A percentile compares a stretch with the other conserved stretches of the same genome.
phyloP scores from a whole-genome alignment of 768 basidiomycete genomes.

The Tephrocybe rancida region DNA sequence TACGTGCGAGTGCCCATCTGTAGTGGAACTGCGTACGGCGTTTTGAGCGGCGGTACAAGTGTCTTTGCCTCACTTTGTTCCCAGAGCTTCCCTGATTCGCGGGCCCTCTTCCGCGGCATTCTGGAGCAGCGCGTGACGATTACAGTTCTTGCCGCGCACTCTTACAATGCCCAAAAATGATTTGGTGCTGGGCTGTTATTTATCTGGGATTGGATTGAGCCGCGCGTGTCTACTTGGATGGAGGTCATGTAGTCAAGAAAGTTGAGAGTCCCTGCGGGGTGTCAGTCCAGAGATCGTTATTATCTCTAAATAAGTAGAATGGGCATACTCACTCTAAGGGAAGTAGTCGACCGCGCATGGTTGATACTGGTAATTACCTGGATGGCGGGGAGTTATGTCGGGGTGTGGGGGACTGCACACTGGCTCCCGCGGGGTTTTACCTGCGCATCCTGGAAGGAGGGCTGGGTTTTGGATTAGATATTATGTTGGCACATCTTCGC shows the following conservation, averaged over 20 bases:
- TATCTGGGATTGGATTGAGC: too few relatives aligned
- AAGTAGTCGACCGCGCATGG: too few relatives aligned
- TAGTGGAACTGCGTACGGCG: not conserved
- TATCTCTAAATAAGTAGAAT: too few relatives aligned
- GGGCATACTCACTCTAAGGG: too few relatives aligned
- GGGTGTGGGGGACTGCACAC: not conserved
- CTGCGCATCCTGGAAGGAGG: not conserved
- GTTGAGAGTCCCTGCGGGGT: too few relatives aligned
- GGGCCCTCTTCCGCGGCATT: not conserved
- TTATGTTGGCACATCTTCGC: not conserved
- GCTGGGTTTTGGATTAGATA: not conserved
- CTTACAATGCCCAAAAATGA: too few relatives aligned
- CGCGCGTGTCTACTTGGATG: too few relatives aligned
- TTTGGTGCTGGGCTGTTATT: too few relatives aligned
- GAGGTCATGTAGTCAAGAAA: too few relatives aligned
- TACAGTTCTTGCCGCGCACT: not conserved
- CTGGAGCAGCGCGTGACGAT: not conserved
- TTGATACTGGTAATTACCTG: not conserved
- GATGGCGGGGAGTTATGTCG: too few relatives aligned
- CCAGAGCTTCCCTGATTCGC: not conserved
- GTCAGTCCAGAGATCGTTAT: too few relatives aligned
- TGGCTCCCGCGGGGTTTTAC: not conserved
- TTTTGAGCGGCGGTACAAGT: not conserved
- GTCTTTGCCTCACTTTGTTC: not conserved
- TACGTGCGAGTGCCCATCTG: not conserved